Conservation (phyloP, 176 grass and related monocot species). For the Rhipidocladum racemiflorum region DNA sequence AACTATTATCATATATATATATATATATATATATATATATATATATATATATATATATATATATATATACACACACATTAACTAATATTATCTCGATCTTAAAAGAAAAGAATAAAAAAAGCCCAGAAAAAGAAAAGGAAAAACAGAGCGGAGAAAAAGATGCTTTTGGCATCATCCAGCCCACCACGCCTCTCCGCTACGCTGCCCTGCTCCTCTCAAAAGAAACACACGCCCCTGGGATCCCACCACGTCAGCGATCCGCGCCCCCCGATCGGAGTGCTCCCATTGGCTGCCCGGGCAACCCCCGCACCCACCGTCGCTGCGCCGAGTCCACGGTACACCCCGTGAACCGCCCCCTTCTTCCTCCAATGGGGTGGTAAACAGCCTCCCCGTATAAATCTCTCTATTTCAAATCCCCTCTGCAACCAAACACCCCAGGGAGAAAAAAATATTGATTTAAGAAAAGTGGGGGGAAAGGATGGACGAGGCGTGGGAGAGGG, state of each 20-base stretch:
- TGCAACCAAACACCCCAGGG: slow-evolving; percentile 12
- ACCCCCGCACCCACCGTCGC: background rate
- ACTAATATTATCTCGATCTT: background rate
- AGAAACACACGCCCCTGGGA: slow-evolving; percentile 63
- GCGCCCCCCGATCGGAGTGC: slow-evolving; percentile 16
- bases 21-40: too few relatives aligned
- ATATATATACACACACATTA: too few relatives aligned
- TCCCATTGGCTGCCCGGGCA: background rate
- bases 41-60: too few relatives aligned
- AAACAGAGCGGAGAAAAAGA: slow-evolving; percentile 39
- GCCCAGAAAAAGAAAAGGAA: background rate
- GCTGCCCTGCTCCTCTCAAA: slow-evolving; percentile 48
- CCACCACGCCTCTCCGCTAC: slow-evolving; percentile 20
- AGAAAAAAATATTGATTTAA: background rate
- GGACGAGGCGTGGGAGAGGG: slow-evolving; percentile 94
- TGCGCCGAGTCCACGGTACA: slow-evolving; percentile 29
- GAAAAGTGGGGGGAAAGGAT: slow-evolving; percentile 34
- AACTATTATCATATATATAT: too few relatives aligned
- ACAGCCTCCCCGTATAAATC: slow-evolving; percentile 40
- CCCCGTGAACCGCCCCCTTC: slow-evolving; percentile 35
- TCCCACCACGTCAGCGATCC: slow-evolving; percentile 64
- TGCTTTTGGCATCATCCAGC: slow-evolving; percentile 53
- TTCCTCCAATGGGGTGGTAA: slow-evolving; percentile 38
- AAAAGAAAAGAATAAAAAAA: slow-evolving; percentile 8
- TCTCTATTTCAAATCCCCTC: slow-evolving; percentile 41